A percentile compares a stretch with the other conserved stretches of the same genome.
Conservation (phyloP, 2,329 filamentous ascomycete species). For the Trichoderma breve region DNA sequence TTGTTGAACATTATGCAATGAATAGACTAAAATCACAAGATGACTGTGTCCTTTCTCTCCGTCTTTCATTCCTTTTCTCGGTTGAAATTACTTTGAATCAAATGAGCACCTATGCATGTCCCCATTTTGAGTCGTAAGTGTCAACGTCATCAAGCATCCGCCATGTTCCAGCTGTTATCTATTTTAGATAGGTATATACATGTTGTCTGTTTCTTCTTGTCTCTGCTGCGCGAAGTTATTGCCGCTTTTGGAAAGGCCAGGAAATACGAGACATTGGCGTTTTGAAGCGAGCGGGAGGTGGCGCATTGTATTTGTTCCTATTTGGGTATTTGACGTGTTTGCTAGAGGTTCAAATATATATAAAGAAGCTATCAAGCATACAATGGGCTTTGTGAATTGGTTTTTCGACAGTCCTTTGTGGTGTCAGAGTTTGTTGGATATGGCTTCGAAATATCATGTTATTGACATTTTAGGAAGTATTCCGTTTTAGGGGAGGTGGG, state of each 20-base stretch:
- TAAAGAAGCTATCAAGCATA: background rate
- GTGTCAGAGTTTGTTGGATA: background rate
- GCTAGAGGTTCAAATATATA: background rate
- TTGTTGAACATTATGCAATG: background rate
- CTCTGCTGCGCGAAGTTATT: background rate
- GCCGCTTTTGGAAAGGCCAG: background rate
- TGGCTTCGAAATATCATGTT: constrained; percentile 12
- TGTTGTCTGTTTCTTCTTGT: background rate
- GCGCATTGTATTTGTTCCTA: background rate
- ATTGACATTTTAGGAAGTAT: background rate
- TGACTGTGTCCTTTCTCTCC: background rate
- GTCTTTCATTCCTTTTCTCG: background rate
- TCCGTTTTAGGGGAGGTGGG: background rate
- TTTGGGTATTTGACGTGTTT: background rate
- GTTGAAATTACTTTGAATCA: too few species aligned
- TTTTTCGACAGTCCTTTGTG: background rate
- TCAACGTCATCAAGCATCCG: background rate
- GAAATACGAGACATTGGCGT: background rate
- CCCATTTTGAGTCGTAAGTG: background rate
- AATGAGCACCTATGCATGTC: background rate
- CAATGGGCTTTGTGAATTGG: background rate
- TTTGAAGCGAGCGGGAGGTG: background rate
- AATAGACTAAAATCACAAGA: constrained; percentile 15
- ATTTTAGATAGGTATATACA: background rate
- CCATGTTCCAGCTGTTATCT: background rate